phyloP scores from a whole-genome alignment of 352 stramenopile species.

The Pythium diclinum region DNA sequence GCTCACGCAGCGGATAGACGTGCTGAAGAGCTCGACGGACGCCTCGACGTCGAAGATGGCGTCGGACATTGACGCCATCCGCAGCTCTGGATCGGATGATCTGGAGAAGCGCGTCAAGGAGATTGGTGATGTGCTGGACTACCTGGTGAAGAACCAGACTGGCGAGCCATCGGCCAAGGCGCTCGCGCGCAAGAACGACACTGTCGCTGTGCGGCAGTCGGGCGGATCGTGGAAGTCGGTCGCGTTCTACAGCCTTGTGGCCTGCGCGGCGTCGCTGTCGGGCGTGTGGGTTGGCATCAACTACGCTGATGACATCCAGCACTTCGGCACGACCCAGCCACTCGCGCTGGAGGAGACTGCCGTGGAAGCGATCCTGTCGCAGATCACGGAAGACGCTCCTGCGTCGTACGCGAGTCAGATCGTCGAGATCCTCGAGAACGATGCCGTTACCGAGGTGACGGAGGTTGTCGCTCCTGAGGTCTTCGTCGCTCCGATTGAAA shows the following conservation, averaged over 20 bases:
- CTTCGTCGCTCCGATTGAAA: neutral
- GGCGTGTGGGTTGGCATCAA: conserved; percentile 24
- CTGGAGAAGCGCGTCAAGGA: conserved; percentile 23
- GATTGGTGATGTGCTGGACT: conserved; percentile 20
- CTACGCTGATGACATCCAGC: conserved; percentile 9
- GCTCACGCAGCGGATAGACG: conserved; percentile 15
- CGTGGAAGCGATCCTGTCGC: neutral
- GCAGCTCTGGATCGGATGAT: conserved; percentile 8
- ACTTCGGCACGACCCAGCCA: neutral
- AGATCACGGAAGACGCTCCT: neutral
- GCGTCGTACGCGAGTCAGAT: conserved; percentile 1
- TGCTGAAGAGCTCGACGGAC: conserved; percentile 17
- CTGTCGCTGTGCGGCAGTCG: conserved; percentile 6
- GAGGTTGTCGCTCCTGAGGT: neutral
- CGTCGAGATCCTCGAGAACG: neutral
- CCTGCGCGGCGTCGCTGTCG: conserved; percentile 14
- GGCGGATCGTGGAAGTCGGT: conserved; percentile 23
- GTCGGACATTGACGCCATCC: conserved; percentile 10
- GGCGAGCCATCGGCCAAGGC: neutral
- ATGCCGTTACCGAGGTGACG: neutral
- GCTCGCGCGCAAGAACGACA: conserved; percentile 1
- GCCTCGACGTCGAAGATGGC: conserved; percentile 13
- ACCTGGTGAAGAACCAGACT: conserved; percentile 21
- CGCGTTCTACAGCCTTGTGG: conserved; percentile 17
- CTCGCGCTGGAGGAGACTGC: neutral